Evolutionary conservation across 345 rosid genomes (phyloP).

Genomic region (Eucalyptus tenuipes): DNA sequence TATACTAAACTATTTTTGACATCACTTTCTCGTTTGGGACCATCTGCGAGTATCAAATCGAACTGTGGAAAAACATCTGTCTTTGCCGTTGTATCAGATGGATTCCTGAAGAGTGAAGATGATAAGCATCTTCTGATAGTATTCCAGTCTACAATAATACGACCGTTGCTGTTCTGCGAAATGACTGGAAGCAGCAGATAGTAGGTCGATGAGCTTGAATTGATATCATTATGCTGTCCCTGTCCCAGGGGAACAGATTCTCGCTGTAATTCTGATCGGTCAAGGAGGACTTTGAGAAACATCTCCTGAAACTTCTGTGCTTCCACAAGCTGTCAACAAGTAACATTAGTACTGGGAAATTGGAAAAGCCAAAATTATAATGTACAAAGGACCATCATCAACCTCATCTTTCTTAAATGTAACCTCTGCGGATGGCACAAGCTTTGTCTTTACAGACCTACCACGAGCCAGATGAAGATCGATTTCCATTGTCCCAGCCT

Average conservation of each 20-base stretch:
- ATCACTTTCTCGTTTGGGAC: conserved; percentile 33
- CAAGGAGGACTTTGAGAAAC: conserved; percentile 63
- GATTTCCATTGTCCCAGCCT: conserved; percentile 62
- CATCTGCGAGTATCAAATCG: conserved; percentile 53
- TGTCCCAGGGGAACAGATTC: conserved; percentile 49
- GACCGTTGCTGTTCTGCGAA: conserved; percentile 7
- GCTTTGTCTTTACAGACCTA: conserved; percentile 55
- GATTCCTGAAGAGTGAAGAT: conserved; percentile 59
- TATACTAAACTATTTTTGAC: conserved; percentile 69
- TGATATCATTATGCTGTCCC: conserved; percentile 23
- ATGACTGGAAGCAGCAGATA: conserved; percentile 77
- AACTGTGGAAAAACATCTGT: conserved; percentile 7
- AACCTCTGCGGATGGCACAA: conserved; percentile 32
- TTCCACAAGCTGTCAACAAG: conserved; percentile 35
- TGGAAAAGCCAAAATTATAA: not conserved
- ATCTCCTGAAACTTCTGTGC: conserved; percentile 74
- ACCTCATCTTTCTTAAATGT: conserved; percentile 55
- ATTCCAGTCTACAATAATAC: conserved; percentile 50
- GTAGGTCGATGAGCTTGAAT: conserved; percentile 37
- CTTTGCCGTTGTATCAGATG: conserved; percentile 9
- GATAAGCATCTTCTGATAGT: conserved; percentile 54
- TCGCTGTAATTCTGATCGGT: conserved; percentile 36
- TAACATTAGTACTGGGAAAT: not conserved
- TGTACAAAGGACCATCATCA: not conserved
- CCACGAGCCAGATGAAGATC: conserved; percentile 86